Conservation (phyloP, 73 alveolate genomes). For the Symbiodinium pilosum region DNA sequence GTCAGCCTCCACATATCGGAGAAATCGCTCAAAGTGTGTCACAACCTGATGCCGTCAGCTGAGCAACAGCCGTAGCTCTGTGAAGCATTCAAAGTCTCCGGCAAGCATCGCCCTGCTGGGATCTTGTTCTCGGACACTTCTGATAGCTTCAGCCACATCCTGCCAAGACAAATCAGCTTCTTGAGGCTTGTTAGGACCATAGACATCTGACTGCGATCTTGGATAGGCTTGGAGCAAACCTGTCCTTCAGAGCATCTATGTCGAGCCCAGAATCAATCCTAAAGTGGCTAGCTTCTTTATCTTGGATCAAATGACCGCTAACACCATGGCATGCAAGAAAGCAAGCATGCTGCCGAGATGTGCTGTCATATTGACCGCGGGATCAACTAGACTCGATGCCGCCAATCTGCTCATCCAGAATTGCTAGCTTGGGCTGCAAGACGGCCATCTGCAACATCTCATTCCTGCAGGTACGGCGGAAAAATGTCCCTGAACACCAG, state of each 20-base stretch:
- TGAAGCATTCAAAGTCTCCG: neutral
- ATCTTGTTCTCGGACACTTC: conserved; percentile 59
- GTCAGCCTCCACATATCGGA: conserved; percentile 89
- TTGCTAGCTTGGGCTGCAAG: conserved; percentile 86
- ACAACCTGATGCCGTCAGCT: conserved; percentile 14
- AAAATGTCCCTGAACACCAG: neutral
- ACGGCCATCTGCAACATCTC: conserved; percentile 95
- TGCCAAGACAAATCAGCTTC: neutral
- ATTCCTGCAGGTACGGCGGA: conserved; percentile 41
- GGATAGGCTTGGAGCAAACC: neutral
- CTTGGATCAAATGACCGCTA: too few relatives aligned
- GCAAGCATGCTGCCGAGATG: neutral
- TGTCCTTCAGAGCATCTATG: conserved; percentile 82
- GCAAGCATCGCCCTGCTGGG: conserved; percentile 67
- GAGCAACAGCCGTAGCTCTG: neutral
- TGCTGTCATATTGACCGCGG: too few relatives aligned
- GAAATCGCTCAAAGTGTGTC: conserved; percentile 85
- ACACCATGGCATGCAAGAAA: neutral
- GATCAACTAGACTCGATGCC: neutral
- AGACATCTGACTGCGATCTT: neutral
- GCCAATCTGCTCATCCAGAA: conserved; percentile 12
- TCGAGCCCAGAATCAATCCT: conserved; percentile 94
- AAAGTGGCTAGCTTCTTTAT: neutral
- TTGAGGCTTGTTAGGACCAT: neutral
- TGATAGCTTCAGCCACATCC: conserved; percentile 89